phyloP scores from a whole-genome alignment of 148 eudicot species.

The Mesembryanthemum crystallinum region DNA sequence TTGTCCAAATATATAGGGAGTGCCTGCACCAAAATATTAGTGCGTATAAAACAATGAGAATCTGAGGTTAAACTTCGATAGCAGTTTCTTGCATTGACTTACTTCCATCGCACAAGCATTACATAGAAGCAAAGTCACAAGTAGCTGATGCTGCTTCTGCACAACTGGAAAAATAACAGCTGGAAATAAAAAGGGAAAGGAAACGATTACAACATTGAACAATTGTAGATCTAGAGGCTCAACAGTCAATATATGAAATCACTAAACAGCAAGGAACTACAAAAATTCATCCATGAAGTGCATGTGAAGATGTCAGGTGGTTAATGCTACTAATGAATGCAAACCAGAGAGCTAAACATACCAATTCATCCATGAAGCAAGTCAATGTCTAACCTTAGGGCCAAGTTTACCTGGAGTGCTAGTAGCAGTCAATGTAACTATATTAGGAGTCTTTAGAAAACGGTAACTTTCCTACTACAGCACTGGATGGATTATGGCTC shows the following conservation, averaged over 20 bases:
- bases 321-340: neutral
- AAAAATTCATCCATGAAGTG: neutral
- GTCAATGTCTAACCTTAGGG: no score
- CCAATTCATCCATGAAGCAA: no score
- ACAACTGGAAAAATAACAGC: slow-evolving; percentile 92
- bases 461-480: no score
- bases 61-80: neutral
- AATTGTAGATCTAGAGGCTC: neutral
- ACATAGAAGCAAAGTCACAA: slow-evolving; percentile 86
- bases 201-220: neutral
- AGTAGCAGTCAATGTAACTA: no score
- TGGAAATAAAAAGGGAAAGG: slow-evolving; percentile 33
- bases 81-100: slow-evolving; percentile 11
- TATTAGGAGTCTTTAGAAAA: no score
- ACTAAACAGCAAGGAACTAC: neutral
- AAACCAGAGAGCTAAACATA: no score
- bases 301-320: neutral
- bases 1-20: slow-evolving; percentile 85
- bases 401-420: no score
- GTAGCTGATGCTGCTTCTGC: slow-evolving; percentile 96
- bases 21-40: slow-evolving; percentile 53
- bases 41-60: slow-evolving; percentile 1
- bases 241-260: neutral
- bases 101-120: slow-evolving; percentile 99
- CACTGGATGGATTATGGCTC: no score